phyloP scores from a whole-genome alignment of 208 protist species.

The Leishmania turanica region DNA sequence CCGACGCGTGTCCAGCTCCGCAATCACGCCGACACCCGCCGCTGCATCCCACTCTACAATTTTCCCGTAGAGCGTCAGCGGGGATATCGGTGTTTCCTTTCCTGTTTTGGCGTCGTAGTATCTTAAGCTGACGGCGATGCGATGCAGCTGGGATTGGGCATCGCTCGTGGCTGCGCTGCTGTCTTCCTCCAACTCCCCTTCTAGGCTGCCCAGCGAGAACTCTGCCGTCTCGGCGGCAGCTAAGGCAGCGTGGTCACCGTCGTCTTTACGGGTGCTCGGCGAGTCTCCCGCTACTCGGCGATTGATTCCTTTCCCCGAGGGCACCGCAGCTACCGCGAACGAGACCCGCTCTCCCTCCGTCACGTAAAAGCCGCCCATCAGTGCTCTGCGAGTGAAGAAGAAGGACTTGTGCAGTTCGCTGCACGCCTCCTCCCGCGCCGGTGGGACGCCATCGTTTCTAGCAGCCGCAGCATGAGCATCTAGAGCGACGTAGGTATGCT shows the following conservation, averaged over 20 bases:
- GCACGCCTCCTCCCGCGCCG: background rate
- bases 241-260: background rate
- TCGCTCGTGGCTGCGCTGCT: background rate
- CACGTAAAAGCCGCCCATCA: conserved; percentile 75
- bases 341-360: conserved; percentile 73
- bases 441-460: background rate
- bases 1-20: conserved; percentile 66
- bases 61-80: conserved; percentile 49
- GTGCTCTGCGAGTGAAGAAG: conserved; percentile 67
- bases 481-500: conserved; percentile 5
- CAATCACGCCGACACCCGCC: conserved; percentile 48
- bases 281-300: background rate
- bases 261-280: background rate
- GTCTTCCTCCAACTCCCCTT: background rate
- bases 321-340: conserved; percentile 32
- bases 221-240: background rate
- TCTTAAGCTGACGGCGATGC: conserved; percentile 41
- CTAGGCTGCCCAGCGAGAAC: background rate
- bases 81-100: conserved; percentile 46
- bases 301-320: background rate
- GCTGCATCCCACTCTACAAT: conserved; percentile 62
- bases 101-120: conserved; percentile 47
- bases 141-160: conserved; percentile 6
- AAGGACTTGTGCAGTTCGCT: conserved; percentile 25
- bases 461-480: background rate